Percentiles rank a stretch among this genome's conserved stretches.
Evolutionary conservation across 495 filamentous ascomycete genomes (phyloP).

Genomic region (Hypoxylon intermedium): DNA sequence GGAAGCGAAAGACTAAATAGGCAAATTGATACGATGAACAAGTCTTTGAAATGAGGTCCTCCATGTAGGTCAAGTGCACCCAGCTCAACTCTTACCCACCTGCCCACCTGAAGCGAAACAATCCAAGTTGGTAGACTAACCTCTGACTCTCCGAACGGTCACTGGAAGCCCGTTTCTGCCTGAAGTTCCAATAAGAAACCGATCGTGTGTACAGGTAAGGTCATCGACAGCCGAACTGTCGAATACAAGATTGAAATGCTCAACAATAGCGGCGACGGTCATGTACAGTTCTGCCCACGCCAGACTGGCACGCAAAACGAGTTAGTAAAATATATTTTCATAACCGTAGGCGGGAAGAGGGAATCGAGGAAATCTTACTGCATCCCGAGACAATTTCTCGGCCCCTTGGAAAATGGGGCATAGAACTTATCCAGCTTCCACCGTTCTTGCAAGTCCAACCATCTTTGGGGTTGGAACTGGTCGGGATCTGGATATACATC

Average conservation of each 20-base stretch:
- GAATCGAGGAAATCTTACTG: conserved; percentile 36
- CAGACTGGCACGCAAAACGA: conserved; percentile 14
- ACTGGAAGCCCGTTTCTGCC: conserved; percentile 10
- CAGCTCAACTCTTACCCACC: no score
- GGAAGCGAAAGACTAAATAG: no score
- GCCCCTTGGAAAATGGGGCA: conserved; percentile 40
- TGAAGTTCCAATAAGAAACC: conserved; percentile 37
- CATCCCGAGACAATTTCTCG: conserved; percentile 43
- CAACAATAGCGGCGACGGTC: conserved; percentile 20
- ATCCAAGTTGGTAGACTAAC: no score
- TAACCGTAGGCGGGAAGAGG: background rate
- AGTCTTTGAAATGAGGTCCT: no score
- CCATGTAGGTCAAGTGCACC: no score
- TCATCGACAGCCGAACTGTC: conserved; percentile 22
- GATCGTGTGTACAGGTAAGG: conserved; percentile 28
- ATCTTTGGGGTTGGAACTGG: conserved; percentile 28
- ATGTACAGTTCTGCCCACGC: conserved; percentile 43
- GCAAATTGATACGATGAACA: no score
- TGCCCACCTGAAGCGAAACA: no score
- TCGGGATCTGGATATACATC: conserved; percentile 25
- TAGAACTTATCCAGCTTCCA: conserved; percentile 26
- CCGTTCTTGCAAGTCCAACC: conserved; percentile 20
- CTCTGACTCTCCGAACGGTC: no score
- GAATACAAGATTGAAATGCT: conserved; percentile 34
- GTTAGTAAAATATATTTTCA: background rate